Conservation (phyloP, 306 rosid genomes). For the Sicyos edulis region DNA sequence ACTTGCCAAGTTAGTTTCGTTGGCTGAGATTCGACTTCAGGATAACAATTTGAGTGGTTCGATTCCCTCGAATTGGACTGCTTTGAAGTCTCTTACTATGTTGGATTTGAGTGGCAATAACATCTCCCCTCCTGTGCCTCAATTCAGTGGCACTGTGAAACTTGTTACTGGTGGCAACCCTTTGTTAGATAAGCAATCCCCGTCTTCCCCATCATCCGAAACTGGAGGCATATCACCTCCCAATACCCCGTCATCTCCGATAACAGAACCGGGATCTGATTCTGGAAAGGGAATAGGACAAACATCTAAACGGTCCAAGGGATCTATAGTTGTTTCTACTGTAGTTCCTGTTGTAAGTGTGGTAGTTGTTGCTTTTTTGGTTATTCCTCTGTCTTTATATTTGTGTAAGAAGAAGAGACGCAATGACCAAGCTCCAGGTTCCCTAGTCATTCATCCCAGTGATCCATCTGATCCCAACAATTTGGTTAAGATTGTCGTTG, state of each 20-base stretch:
- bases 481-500: constrained; percentile 56
- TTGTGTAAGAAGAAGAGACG: constrained; percentile 52
- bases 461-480: constrained; percentile 77
- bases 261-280: constrained; percentile 18
- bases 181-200: constrained; percentile 24
- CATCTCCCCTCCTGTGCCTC: constrained; percentile 74
- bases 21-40: constrained; percentile 46
- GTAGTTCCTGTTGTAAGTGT: constrained; percentile 60
- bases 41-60: constrained; percentile 53
- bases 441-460: constrained; percentile 81
- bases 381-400: constrained; percentile 57
- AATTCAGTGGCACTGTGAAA: constrained; percentile 42
- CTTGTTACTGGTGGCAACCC: constrained; percentile 39
- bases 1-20: constrained; percentile 58
- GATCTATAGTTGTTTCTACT: constrained; percentile 33
- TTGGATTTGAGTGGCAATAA: constrained; percentile 78
- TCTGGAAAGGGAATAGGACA: constrained; percentile 14
- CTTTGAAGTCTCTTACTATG: constrained; percentile 41
- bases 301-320: constrained; percentile 21
- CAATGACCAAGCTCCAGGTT: constrained; percentile 37
- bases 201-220: constrained; percentile 20
- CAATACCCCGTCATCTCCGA: constrained; percentile 16
- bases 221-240: constrained; percentile 23
- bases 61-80: constrained; percentile 67
- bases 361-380: constrained; percentile 62